Conservation (phyloP, 192 early-diverging fungal genomes). For the Gryganskiella cystojenkinii region DNA sequence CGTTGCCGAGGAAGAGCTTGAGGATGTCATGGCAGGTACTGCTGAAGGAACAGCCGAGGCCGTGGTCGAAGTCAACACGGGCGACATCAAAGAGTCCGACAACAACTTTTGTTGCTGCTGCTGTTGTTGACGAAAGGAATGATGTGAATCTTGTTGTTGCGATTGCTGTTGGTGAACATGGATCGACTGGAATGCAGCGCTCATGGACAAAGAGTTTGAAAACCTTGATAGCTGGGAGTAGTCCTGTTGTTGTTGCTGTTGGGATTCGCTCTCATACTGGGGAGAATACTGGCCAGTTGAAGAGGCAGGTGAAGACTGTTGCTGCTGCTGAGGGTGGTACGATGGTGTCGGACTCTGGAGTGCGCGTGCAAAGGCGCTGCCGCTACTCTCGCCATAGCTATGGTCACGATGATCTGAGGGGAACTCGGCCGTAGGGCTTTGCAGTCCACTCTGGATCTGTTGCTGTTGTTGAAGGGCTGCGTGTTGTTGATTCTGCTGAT, state of each 20-base stretch:
- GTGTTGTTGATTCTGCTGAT: conserved; percentile 5
- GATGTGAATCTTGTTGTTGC: conserved; percentile 7
- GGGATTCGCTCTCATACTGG: background rate
- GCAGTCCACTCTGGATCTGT: conserved; percentile 20
- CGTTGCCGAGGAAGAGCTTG: background rate
- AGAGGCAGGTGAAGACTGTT: conserved; percentile 16
- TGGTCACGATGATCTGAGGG: conserved; percentile 22
- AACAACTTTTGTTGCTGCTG: conserved; percentile 33
- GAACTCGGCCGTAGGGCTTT: conserved; percentile 24
- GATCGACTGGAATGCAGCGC: conserved; percentile 6
- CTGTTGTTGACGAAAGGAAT: conserved; percentile 19
- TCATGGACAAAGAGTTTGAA: conserved; percentile 6
- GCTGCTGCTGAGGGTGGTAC: background rate
- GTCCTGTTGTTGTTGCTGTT: conserved; percentile 11
- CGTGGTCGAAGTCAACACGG: conserved; percentile 3
- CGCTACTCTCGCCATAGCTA: background rate
- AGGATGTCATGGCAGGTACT: conserved; percentile 30
- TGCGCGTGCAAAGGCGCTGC: background rate
- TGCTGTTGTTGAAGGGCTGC: background rate
- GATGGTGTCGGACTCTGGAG: background rate
- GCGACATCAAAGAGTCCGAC: conserved; percentile 3
- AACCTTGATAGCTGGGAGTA: conserved; percentile 5
- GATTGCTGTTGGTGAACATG: conserved; percentile 6
- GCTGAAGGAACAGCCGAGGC: conserved; percentile 7
- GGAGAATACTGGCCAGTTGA: conserved; percentile 4